These are phyloP conservation scores for Pythium plurisporium DNA, from an alignment of 352 stramenopile genomes.

Conservation along the genomic window DNA sequence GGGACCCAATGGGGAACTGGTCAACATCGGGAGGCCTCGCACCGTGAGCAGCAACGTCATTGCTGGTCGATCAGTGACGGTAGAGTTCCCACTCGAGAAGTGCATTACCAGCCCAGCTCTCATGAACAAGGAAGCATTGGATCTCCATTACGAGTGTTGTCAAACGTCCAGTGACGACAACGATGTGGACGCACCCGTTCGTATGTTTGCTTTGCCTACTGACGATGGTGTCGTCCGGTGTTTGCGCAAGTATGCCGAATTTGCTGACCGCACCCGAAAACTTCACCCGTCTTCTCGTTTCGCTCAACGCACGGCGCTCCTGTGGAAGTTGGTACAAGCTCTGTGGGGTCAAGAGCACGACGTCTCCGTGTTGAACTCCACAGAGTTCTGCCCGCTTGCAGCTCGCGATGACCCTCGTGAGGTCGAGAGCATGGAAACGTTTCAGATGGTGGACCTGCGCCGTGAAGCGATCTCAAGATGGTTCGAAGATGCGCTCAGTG, in stretches of 20 bases:
- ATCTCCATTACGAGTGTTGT: constrained; percentile 51
- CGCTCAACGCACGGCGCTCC: constrained; percentile 21
- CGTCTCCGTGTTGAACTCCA: constrained; percentile 10
- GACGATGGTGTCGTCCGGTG: constrained; percentile 47
- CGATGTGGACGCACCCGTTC: constrained; percentile 14
- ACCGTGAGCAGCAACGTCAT: neutral
- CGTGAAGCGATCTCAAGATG: constrained; percentile 72
- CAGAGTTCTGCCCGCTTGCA: constrained; percentile 36
- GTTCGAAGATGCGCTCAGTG: constrained; percentile 53
- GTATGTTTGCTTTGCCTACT: constrained; percentile 43
- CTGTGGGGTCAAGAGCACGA: constrained; percentile 76
- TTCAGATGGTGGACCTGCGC: constrained; percentile 63
- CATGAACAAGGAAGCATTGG: constrained; percentile 46
- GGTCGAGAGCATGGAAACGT: constrained; percentile 59
- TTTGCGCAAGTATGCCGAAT: constrained; percentile 55
- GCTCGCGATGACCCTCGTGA: constrained; percentile 58
- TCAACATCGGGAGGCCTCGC: constrained; percentile 36
- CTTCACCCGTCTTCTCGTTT: constrained; percentile 20
- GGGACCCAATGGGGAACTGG: constrained; percentile 68
- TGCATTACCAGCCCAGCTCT: constrained; percentile 9
- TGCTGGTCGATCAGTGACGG: constrained; percentile 9
- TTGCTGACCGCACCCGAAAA: constrained; percentile 28
- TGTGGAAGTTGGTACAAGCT: constrained; percentile 71
- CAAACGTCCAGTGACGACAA: constrained; percentile 15
- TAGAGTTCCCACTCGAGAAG: constrained; percentile 17